Conservation (phyloP, 208 protist species). For the Acanthamoeba culbertsoni region DNA sequence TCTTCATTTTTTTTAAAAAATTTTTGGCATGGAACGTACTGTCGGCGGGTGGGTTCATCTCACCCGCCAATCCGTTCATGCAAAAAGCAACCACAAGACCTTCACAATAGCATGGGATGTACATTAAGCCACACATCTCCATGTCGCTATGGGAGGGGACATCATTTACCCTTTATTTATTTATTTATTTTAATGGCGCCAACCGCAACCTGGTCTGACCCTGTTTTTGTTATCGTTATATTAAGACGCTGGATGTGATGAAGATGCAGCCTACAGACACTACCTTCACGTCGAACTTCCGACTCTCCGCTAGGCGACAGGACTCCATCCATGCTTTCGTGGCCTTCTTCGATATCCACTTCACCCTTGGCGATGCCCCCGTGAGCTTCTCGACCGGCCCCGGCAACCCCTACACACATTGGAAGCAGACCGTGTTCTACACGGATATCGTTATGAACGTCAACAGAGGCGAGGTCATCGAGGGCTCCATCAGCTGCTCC, state of each 20-base stretch:
- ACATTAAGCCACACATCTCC: constrained; percentile 30
- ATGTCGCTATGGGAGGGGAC: background rate
- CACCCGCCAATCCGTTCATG: too few relatives aligned
- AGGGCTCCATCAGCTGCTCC: background rate
- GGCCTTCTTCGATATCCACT: constrained; percentile 87
- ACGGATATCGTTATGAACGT: constrained; percentile 75
- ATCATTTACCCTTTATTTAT: background rate
- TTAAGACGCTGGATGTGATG: constrained; percentile 81
- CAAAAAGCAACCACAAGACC: background rate
- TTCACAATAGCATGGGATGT: background rate
- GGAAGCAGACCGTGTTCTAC: constrained; percentile 97
- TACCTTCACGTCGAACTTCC: constrained; percentile 80
- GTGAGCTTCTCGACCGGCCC: constrained; percentile 81
- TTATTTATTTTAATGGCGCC: too few relatives aligned
- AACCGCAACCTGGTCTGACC: too few relatives aligned
- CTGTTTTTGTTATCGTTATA: too few relatives aligned
- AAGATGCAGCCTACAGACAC: constrained; percentile 83
- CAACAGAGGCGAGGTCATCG: background rate
- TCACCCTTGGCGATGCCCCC: constrained; percentile 80
- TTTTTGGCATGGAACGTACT: too few relatives aligned
- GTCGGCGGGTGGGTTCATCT: too few relatives aligned
- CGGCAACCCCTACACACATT: constrained; percentile 88
- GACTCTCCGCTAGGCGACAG: constrained; percentile 67
- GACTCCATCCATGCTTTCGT: constrained; percentile 86
- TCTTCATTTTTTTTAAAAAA: too few relatives aligned